Conservation (phyloP, 257 asterid species). For the Nyctanthes arbortristis region DNA sequence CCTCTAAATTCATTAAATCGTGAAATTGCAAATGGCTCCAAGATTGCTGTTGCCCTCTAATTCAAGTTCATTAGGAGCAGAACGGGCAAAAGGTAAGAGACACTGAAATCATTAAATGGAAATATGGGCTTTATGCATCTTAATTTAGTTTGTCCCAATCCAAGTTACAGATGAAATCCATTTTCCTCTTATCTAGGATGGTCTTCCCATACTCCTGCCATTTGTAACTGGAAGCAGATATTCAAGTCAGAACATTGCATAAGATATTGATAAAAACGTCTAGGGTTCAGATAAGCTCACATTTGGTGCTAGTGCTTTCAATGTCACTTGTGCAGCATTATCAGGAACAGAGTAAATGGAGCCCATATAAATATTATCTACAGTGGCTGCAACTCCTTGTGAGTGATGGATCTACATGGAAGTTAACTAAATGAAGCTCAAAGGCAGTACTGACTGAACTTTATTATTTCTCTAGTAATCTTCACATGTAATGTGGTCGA, state of each 20-base stretch:
- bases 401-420: conserved; percentile 42
- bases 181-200: neutral
- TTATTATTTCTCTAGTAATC: neutral
- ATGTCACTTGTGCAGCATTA: neutral
- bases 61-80: neutral
- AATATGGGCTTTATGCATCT: neutral
- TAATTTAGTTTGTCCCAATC: too few relatives aligned
- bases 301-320: neutral
- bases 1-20: neutral
- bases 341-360: neutral
- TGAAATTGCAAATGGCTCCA: neutral
- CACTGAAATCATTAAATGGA: neutral
- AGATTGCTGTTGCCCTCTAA: neutral
- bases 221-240: neutral
- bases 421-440: neutral
- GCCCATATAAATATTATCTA: conserved; percentile 3
- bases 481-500: neutral
- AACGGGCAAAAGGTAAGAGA: neutral
- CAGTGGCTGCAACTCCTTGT: conserved; percentile 36
- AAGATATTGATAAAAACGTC: neutral
- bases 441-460: neutral
- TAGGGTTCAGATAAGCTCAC: neutral
- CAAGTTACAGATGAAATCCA: neutral
- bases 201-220: neutral
- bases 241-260: neutral